Base-by-base conservation (phyloP, 208 protist species). In the Borovskyia barvae region DNA sequence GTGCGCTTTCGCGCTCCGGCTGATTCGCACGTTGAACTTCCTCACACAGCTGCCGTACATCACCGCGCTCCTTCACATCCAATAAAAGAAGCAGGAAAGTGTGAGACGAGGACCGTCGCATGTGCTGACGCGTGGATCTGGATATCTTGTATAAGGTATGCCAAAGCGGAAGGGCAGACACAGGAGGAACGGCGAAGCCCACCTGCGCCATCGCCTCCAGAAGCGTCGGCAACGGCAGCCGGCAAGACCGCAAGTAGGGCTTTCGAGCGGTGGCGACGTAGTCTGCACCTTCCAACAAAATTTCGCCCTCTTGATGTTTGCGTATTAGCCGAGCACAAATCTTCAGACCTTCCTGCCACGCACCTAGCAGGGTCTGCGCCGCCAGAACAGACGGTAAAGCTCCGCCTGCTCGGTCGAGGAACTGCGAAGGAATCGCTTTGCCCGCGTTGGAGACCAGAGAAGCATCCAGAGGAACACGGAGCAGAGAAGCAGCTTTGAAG, bases 121-220 rank as follows among this genome's bases (percentile, higher is more conserved):
- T 53, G 26, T 39, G 35, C 35, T 39, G 14, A 39, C 35, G 14
- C 22, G 19, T 15, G 6, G 28, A 17, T 25, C 5, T 19, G 4
- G 17, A 20, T 7, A n/a, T 14, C 17, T 54, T 19, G 19, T 58
- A 39, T 25, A 71, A 36, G n/a, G 54, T 36, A 4, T 37, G 12
- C 54, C 54, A 64, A 56, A 64, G 64, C 25, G 32, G 37, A 1
- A 61, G 1, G 8, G 70, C 70, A 6, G 25, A 26, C 7, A 24
- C 26, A 15, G 17, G 3, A 1, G 70, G 70, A 3, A 42, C 52
- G 8, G 37, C 63, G 41, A 59, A 71, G 28, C 63, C 63, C 2
- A 68, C 64, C 36, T 66, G 56, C n/a, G 63, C 63, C 70, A 66
- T 71, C 36, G 57, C 50, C 25, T 64, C 61, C 14, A 59, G 29